These are phyloP conservation scores for Cantharellus anzutake DNA, from an alignment of 768 basidiomycete genomes.

Conservation along the genomic window DNA sequence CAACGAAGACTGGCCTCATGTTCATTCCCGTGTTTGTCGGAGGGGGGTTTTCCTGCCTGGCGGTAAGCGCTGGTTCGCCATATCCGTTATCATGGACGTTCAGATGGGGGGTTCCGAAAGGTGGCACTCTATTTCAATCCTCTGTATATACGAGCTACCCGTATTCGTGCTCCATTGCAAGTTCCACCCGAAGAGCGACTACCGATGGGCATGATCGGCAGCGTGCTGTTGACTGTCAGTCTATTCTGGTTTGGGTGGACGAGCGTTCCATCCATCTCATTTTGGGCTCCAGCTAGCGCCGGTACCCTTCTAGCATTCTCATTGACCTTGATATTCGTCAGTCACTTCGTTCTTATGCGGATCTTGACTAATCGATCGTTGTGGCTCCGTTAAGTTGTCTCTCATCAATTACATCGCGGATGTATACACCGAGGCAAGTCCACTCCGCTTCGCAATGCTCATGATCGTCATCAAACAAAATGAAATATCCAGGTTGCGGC, in stretches of 20 bases:
- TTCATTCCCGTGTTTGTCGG: slow-evolving; percentile 14
- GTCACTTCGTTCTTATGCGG: neutral
- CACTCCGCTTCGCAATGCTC: slow-evolving; percentile 12
- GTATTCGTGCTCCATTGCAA: slow-evolving; percentile 11
- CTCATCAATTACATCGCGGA: neutral
- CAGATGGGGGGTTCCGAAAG: neutral
- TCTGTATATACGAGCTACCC: slow-evolving; percentile 14
- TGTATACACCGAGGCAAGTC: neutral
- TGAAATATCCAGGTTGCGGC: slow-evolving; percentile 18
- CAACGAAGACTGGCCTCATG: slow-evolving; percentile 12
- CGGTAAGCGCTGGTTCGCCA: neutral
- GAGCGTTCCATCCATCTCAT: slow-evolving; percentile 13
- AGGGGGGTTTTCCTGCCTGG: neutral
- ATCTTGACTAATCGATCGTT: neutral
- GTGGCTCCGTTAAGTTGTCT: neutral
- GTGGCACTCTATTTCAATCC: slow-evolving; percentile 18
- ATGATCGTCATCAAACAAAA: slow-evolving; percentile 19
- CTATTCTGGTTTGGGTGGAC: slow-evolving; percentile 26
- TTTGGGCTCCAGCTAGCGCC: slow-evolving; percentile 10
- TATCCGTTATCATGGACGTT: no score
- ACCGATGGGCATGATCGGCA: slow-evolving; percentile 17
- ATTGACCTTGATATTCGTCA: slow-evolving; percentile 7
- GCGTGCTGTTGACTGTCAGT: slow-evolving; percentile 17
- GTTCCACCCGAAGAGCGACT: slow-evolving; percentile 18
- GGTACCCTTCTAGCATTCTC: slow-evolving; percentile 5